Evolutionary conservation across 352 stramenopile genomes (phyloP).

Genomic region (Thraustochytrium sp.): DNA sequence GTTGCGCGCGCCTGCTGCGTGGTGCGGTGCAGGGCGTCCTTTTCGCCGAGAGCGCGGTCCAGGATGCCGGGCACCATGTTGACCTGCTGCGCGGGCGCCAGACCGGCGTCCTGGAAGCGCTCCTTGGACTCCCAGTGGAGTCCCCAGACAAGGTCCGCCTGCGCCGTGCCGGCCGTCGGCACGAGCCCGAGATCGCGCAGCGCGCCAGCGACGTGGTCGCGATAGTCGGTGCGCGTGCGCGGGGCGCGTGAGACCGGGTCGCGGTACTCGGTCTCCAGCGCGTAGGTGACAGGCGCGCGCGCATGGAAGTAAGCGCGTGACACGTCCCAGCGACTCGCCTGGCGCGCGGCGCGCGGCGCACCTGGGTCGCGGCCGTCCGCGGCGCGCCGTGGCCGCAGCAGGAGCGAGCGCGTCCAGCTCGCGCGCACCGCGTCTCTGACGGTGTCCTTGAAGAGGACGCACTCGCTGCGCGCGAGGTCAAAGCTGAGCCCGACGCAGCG

Average conservation of each 20-base stretch:
- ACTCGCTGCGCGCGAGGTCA: not conserved
- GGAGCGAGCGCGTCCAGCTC: not conserved
- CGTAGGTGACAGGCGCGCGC: not conserved
- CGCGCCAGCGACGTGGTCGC: not conserved
- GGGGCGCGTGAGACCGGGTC: not conserved
- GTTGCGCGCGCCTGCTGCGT: not conserved
- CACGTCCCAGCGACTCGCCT: not conserved
- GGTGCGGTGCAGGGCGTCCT: constrained; percentile 23
- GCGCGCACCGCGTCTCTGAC: not conserved
- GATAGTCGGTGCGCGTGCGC: not conserved
- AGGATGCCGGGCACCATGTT: constrained; percentile 8
- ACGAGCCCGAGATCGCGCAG: not conserved
- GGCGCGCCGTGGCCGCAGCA: not conserved
- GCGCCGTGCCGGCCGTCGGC: not conserved
- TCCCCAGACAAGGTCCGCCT: not conserved
- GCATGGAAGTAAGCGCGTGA: not conserved
- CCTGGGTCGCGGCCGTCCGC: not conserved
- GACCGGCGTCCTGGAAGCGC: not conserved
- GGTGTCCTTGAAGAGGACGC: constrained; percentile 4
- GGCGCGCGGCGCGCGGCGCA: not conserved
- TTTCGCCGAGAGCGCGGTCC: not conserved
- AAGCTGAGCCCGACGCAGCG: not conserved
- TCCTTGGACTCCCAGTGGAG: not conserved
- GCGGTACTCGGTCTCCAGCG: not conserved
- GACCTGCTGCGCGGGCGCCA: not conserved